Percentiles rank a stretch among this genome's conserved stretches.
phyloP scores from a whole-genome alignment of 2,329 filamentous ascomycete genomes.

The Fusarium subtropicale region DNA sequence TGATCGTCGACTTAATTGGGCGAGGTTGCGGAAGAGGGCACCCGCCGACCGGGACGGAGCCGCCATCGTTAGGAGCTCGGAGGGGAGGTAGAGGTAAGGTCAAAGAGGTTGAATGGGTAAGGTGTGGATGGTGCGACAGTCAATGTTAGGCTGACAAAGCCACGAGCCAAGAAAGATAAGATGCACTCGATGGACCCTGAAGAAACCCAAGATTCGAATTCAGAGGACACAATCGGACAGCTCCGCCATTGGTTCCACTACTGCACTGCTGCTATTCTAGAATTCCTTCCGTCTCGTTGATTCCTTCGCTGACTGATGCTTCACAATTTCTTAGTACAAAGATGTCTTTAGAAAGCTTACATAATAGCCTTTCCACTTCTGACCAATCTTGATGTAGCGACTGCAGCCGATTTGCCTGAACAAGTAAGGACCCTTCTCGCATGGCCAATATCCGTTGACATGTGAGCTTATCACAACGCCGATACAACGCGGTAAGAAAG shows the following conservation, averaged over 20 bases:
- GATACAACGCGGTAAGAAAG: slow-evolving; percentile 22
- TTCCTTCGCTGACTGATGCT: slow-evolving; percentile 45
- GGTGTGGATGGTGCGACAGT: slow-evolving; percentile 27
- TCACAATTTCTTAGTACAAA: slow-evolving; percentile 38
- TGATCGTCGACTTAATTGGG: slow-evolving; percentile 18
- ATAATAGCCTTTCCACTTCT: slow-evolving; percentile 30
- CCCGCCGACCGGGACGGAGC: slow-evolving; percentile 43
- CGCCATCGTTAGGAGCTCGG: slow-evolving; percentile 38
- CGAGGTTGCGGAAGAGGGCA: slow-evolving; percentile 40
- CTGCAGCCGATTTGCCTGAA: slow-evolving; percentile 19
- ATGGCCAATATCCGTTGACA: slow-evolving; percentile 22
- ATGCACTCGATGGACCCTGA: slow-evolving; percentile 14
- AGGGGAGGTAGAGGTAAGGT: slow-evolving; percentile 6
- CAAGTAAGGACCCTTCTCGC: slow-evolving; percentile 22
- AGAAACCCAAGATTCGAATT: slow-evolving; percentile 8
- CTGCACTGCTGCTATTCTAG: slow-evolving; percentile 13
- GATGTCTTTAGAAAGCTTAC: slow-evolving; percentile 36
- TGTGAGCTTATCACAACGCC: slow-evolving; percentile 37
- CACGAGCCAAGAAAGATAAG: slow-evolving; percentile 22
- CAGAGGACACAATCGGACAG: slow-evolving; percentile 7
- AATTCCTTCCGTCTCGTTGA: slow-evolving; percentile 13
- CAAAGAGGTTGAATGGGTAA: slow-evolving; percentile 20
- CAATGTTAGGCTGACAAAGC: slow-evolving; percentile 40
- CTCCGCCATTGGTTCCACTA: slow-evolving; percentile 38
- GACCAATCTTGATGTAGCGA: slow-evolving; percentile 19